These are phyloP conservation scores for Nothomitra cinnamomea DNA, from an alignment of 2,329 filamentous ascomycete genomes.

Conservation along the genomic window DNA sequence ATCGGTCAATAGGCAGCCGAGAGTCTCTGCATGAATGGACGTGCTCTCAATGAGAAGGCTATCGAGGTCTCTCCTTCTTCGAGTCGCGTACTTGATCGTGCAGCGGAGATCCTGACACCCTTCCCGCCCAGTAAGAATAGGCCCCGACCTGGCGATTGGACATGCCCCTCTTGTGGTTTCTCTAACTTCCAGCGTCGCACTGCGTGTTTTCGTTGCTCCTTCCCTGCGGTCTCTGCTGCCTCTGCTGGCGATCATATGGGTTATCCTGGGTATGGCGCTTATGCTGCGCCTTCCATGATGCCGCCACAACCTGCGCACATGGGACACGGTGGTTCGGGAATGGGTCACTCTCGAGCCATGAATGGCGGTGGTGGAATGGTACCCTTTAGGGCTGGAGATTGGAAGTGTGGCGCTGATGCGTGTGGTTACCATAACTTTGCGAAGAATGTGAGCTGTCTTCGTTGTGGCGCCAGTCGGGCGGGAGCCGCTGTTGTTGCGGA, in stretches of 20 bases:
- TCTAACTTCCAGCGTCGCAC: conserved; percentile 98
- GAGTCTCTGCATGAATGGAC: conserved; percentile 97
- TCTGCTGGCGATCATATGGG: conserved; percentile 55
- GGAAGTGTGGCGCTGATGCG: conserved; percentile 95
- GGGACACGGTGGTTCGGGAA: conserved; percentile 29
- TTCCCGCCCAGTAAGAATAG: conserved; percentile 98
- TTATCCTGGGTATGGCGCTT: conserved; percentile 38
- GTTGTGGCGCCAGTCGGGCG: conserved; percentile 87
- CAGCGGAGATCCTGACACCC: conserved; percentile 86
- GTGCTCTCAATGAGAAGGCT: conserved; percentile 93
- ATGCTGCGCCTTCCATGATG: conserved; percentile 61
- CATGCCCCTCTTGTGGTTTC: conserved; percentile 94
- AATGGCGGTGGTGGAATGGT: conserved; percentile 67
- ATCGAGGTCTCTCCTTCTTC: conserved; percentile 97
- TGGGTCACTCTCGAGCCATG: conserved; percentile 45
- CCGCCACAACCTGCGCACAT: conserved; percentile 39
- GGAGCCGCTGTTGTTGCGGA: conserved; percentile 89
- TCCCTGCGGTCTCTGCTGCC: conserved; percentile 77
- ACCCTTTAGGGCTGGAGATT: conserved; percentile 94
- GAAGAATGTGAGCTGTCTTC: conserved; percentile 95
- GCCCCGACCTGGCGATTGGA: conserved; percentile 94
- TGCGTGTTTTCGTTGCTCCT: conserved; percentile 96
- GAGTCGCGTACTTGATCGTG: conserved; percentile 88
- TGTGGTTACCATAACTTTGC: conserved; percentile 99
- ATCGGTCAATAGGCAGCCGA: conserved; percentile 58